Evolutionary conservation across 306 rosid species (phyloP).

Genomic region (Sesbania bispinosa): DNA sequence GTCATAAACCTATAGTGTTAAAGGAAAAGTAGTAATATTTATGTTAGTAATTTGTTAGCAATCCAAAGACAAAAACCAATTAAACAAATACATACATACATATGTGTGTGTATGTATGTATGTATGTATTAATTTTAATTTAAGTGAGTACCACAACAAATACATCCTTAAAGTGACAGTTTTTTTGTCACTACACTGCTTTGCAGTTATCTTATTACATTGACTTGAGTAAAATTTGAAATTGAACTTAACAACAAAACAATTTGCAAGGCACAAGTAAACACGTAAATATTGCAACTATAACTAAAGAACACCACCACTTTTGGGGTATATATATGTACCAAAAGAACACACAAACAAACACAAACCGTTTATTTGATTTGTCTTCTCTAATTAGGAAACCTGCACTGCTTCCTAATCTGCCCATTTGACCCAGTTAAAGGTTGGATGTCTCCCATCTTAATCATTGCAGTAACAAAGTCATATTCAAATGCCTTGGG

Average conservation of each 20-base stretch:
- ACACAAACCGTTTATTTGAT: background rate
- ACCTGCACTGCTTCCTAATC: conserved; percentile 64
- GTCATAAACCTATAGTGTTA: too few species aligned
- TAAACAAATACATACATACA: too few species aligned
- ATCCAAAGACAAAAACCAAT: too few species aligned
- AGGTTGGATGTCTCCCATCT: conserved; percentile 76
- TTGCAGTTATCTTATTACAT: conserved; percentile 14
- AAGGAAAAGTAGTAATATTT: too few species aligned
- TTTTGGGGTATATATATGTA: conserved; percentile 23
- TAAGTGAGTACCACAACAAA: background rate
- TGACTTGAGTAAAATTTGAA: background rate
- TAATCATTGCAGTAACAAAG: conserved; percentile 65
- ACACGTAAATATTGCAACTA: background rate
- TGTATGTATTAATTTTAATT: background rate
- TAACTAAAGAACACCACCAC: conserved; percentile 4
- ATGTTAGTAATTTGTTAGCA: too few species aligned
- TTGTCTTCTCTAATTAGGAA: conserved; percentile 23
- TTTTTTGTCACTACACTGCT: background rate
- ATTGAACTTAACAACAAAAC: conserved; percentile 1
- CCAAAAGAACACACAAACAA: background rate
- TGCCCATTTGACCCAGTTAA: conserved; percentile 70
- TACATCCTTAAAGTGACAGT: background rate
- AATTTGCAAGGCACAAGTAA: conserved; percentile 1
- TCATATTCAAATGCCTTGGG: conserved; percentile 36
- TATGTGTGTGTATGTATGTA: too few species aligned